Evolutionary conservation across 2,329 filamentous ascomycete genomes (phyloP).

Genomic region (Neopestalotiopsis rosae): DNA sequence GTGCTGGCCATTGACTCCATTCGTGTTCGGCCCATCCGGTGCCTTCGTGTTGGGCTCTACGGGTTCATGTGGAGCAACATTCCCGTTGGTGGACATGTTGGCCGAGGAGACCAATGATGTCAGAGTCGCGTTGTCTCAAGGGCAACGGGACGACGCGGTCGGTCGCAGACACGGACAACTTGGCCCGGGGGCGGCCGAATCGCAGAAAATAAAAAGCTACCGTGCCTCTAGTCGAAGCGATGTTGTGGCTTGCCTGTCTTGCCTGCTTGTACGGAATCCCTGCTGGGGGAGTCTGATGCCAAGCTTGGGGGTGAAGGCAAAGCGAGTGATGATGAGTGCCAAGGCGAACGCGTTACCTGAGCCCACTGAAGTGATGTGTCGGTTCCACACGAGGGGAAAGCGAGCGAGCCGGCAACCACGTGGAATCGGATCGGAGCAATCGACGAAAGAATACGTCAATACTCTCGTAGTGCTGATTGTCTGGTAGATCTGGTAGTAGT

Average conservation of each 20-base stretch:
- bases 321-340: slow-evolving; percentile 17
- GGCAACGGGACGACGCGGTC: slow-evolving; percentile 9
- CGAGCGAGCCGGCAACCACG: background rate
- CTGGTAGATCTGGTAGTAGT: no score
- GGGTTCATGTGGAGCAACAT: slow-evolving; percentile 13
- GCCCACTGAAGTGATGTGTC: slow-evolving; percentile 7
- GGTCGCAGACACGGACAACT: background rate
- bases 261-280: slow-evolving; percentile 11
- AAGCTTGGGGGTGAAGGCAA: slow-evolving; percentile 3
- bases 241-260: slow-evolving; percentile 9
- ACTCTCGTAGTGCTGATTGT: background rate
- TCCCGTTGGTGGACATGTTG: slow-evolving; percentile 17
- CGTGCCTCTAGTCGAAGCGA: background rate
- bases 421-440: background rate
- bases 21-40: slow-evolving; percentile 3
- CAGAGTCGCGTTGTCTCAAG: slow-evolving; percentile 12
- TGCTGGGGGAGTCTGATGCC: slow-evolving; percentile 6
- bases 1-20: slow-evolving; percentile 11
- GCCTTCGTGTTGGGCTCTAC: background rate
- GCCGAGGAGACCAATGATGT: slow-evolving; percentile 13
- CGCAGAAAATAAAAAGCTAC: background rate
- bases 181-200: slow-evolving; percentile 5
- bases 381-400: slow-evolving; percentile 4
- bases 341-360: slow-evolving; percentile 9
- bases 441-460: background rate